These are phyloP conservation scores for Penicillium lagena DNA, from an alignment of 495 filamentous ascomycete species.

Conservation along the genomic window DNA sequence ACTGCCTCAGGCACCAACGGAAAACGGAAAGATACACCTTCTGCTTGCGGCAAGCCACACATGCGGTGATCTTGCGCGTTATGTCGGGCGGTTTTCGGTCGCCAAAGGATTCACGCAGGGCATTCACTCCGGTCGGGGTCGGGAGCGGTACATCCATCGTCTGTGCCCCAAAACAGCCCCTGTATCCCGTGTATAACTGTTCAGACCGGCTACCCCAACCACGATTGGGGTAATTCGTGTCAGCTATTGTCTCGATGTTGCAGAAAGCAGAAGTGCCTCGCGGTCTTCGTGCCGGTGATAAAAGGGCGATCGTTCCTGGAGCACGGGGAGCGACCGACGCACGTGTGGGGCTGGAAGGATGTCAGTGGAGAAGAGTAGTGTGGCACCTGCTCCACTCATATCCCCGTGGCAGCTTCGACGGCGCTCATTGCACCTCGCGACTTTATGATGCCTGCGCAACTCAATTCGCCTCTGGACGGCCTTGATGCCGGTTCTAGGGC, in stretches of 20 bases:
- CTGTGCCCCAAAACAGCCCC: background rate
- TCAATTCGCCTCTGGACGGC: no score
- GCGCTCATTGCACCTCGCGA: constrained; percentile 2
- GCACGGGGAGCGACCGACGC: background rate
- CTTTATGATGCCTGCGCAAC: background rate
- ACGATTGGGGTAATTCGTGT: no score
- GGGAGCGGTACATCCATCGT: constrained; percentile 11
- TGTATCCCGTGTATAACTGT: no score
- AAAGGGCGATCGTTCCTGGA: no score
- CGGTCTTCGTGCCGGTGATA: no score
- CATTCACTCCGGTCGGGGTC: constrained; percentile 15
- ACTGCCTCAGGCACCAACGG: no score
- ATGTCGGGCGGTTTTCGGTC: constrained; percentile 31
- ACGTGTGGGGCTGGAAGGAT: constrained; percentile 6
- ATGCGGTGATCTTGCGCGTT: constrained; percentile 32
- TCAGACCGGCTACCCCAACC: no score
- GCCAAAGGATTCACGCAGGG: constrained; percentile 26
- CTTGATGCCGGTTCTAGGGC: no score
- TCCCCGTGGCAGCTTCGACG: constrained; percentile 1
- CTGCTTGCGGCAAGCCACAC: constrained; percentile 33
- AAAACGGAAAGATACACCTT: constrained; percentile 14
- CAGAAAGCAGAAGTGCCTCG: no score
- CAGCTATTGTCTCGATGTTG: no score
- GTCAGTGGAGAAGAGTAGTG: no score
- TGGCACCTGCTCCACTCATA: background rate